These are phyloP conservation scores for Flaveria linearis DNA, from an alignment of 129 eudicot species.

Conservation along the genomic window DNA sequence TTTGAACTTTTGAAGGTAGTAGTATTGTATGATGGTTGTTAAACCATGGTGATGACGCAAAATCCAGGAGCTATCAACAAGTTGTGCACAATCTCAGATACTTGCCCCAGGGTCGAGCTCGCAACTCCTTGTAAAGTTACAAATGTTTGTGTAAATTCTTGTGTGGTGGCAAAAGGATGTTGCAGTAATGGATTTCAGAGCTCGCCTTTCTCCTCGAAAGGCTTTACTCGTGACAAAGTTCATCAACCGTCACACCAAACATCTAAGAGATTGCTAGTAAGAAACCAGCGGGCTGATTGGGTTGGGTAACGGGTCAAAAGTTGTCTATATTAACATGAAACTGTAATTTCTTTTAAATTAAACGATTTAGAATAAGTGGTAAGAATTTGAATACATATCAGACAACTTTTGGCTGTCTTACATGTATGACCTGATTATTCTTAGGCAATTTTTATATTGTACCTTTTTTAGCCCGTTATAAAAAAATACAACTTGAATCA, in stretches of 20 bases:
- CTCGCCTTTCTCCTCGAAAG: constrained; percentile 41
- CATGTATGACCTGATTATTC: neutral
- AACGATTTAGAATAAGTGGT: neutral
- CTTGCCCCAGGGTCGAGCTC: constrained; percentile 44
- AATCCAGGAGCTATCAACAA: constrained; percentile 46
- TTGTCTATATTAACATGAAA: neutral
- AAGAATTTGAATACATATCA: neutral
- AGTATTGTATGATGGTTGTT: constrained; percentile 54
- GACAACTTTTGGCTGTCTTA: neutral
- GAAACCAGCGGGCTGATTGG: neutral
- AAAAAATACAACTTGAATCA: neutral
- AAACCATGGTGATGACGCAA: constrained; percentile 57
- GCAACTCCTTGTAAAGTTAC: constrained; percentile 37
- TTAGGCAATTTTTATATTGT: neutral
- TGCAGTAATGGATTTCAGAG: constrained; percentile 38
- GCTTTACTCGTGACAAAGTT: constrained; percentile 40
- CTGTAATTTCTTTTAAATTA: neutral
- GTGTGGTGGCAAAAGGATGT: constrained; percentile 35
- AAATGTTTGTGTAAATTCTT: constrained; percentile 33
- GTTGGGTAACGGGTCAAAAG: constrained; percentile 7
- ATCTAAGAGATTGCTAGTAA: constrained; percentile 75
- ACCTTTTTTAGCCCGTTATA: neutral
- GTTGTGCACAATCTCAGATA: constrained; percentile 43
- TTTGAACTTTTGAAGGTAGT: constrained; percentile 43
- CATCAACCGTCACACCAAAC: constrained; percentile 51